These are phyloP conservation scores for Ascosphaera aggregata DNA, from an alignment of 2,329 filamentous ascomycete genomes.

Conservation along the genomic window DNA sequence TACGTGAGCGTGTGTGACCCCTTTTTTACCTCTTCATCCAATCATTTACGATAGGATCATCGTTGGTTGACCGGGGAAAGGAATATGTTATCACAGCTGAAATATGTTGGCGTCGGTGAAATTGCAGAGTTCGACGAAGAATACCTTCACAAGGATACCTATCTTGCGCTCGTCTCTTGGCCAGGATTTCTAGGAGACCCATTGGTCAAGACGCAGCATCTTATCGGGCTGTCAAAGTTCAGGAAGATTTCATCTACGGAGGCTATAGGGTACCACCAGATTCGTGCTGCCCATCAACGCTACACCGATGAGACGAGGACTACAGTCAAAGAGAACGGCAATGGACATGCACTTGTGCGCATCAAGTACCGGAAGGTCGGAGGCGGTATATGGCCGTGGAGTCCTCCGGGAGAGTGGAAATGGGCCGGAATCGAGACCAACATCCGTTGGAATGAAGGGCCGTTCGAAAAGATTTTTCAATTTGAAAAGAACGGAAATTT, in stretches of 20 bases:
- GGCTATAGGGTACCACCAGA: slow-evolving; percentile 35
- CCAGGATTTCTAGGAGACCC: slow-evolving; percentile 35
- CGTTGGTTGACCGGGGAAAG: slow-evolving; percentile 3
- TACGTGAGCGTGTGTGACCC: slow-evolving; percentile 12
- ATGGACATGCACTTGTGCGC: slow-evolving; percentile 33
- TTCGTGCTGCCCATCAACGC: slow-evolving; percentile 38
- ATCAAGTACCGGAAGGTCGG: slow-evolving; percentile 34
- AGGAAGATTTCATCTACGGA: slow-evolving; percentile 33
- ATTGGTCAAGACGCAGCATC: slow-evolving; percentile 39
- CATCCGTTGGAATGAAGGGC: slow-evolving; percentile 29
- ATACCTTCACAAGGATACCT: slow-evolving; percentile 24
- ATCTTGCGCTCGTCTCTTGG: slow-evolving; percentile 34
- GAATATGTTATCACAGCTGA: slow-evolving; percentile 25
- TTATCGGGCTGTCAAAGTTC: slow-evolving; percentile 36
- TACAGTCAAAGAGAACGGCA: slow-evolving; percentile 33
- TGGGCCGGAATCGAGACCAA: slow-evolving; percentile 32
- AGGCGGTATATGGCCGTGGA: not conserved
- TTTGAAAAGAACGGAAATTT: slow-evolving; percentile 1
- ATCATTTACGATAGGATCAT: too few species aligned
- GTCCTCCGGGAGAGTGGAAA: slow-evolving; percentile 30
- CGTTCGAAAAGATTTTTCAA: slow-evolving; percentile 1
- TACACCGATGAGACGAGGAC: slow-evolving; percentile 28
- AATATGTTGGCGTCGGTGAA: slow-evolving; percentile 43
- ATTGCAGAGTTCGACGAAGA: slow-evolving; percentile 37
- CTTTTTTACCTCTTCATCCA: slow-evolving; percentile 6